Conservation (phyloP, 148 eudicot species). For the Suaeda aralocaspica region DNA sequence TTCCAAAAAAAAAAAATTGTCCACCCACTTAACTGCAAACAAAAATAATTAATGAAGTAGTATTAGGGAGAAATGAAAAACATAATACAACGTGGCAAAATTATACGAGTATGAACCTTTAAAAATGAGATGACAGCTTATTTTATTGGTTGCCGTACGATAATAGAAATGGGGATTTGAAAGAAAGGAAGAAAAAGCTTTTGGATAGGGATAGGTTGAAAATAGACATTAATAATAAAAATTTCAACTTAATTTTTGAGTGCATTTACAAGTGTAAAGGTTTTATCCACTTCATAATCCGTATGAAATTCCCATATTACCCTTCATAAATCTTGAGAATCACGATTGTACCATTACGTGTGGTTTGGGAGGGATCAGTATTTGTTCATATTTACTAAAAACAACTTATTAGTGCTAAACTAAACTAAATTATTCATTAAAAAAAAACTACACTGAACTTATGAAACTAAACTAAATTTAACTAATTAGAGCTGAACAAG, state of each 20-base stretch:
- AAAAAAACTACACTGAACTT: too few relatives aligned
- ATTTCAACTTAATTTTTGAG: not conserved
- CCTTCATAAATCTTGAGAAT: not conserved
- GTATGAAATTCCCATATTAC: not conserved
- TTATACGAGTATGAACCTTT: not conserved
- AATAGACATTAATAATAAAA: conserved; percentile 9
- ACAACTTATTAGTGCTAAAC: too few relatives aligned
- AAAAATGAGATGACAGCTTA: not conserved
- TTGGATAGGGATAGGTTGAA: conserved; percentile 18
- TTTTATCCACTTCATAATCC: conserved; percentile 10
- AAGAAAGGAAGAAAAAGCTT: not conserved
- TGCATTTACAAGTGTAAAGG: not conserved
- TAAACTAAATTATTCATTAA: too few relatives aligned
- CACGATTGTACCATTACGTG: not conserved
- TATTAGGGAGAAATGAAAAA: not conserved
- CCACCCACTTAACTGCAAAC: not conserved
- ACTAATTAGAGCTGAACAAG: too few relatives aligned
- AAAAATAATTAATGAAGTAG: not conserved
- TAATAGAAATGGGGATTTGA: not conserved
- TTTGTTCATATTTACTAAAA: too few relatives aligned
- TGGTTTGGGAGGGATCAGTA: too few relatives aligned
- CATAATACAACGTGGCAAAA: conserved; percentile 3
- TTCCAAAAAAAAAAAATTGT: too few relatives aligned
- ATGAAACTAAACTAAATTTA: too few relatives aligned
- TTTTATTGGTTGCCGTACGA: conserved; percentile 17